Conservation (phyloP, 768 basidiomycete species). For the Leucocoprinus leucothites region DNA sequence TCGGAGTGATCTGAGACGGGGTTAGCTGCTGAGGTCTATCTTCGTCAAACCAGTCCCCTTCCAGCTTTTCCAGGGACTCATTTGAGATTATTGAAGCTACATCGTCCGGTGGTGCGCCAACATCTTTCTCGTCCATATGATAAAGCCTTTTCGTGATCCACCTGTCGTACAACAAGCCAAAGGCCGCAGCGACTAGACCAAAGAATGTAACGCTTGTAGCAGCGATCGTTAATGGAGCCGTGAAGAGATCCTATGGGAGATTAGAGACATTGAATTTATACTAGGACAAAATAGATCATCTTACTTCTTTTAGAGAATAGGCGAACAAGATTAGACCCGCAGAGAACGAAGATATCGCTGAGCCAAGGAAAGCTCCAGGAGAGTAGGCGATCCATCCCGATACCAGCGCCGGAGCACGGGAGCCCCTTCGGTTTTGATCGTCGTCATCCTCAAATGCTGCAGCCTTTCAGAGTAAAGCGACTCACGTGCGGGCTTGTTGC, state of each 20-base stretch:
- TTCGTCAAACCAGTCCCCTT: slow-evolving; percentile 9
- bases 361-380: neutral
- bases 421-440: neutral
- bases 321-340: slow-evolving; percentile 2
- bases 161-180: neutral
- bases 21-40: neutral
- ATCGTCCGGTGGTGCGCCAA: neutral
- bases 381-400: slow-evolving; percentile 1
- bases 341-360: slow-evolving; percentile 4
- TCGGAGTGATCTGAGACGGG: neutral
- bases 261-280: neutral
- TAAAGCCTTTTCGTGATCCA: neutral
- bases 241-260: neutral
- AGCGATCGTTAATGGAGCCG: slow-evolving; percentile 1
- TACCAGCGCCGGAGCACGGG: neutral
- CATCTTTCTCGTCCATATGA: neutral
- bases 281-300: neutral
- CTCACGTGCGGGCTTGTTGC: slow-evolving; percentile 1
- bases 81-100: neutral
- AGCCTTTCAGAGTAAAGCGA: neutral
- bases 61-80: neutral
- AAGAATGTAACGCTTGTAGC: neutral
- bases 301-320: neutral
- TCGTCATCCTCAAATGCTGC: neutral
- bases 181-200: neutral